Evolutionary conservation across 352 stramenopile genomes (phyloP).

Genomic region (Globisporangium alternatum): DNA sequence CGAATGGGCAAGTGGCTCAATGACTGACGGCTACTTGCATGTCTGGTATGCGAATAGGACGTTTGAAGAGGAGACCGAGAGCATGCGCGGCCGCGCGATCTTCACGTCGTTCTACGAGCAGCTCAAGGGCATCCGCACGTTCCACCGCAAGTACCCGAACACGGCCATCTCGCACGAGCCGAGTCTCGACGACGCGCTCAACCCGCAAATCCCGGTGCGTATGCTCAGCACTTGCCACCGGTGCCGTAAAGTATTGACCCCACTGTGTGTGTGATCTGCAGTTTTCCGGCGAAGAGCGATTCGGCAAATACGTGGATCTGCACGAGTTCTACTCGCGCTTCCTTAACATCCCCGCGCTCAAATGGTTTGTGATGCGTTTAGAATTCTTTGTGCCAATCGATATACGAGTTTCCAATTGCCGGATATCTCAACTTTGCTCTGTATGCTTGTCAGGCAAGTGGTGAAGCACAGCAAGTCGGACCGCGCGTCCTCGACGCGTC

Average conservation of each 20-base stretch:
- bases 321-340: conserved; percentile 82
- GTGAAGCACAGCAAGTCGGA: conserved; percentile 23
- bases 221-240: background rate
- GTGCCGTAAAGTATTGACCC: background rate
- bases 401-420: background rate
- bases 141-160: conserved; percentile 85
- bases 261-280: conserved; percentile 17
- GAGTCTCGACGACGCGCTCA: conserved; percentile 49
- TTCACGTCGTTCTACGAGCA: conserved; percentile 90
- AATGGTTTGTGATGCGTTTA: conserved; percentile 24
- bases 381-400: background rate
- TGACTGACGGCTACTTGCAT: background rate
- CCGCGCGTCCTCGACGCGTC: conserved; percentile 15
- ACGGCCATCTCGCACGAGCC: conserved; percentile 64
- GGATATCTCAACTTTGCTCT: background rate
- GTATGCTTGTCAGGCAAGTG: conserved; percentile 19
- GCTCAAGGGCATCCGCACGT: conserved; percentile 79
- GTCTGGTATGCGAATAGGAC: conserved; percentile 32
- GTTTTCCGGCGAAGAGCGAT: conserved; percentile 88
- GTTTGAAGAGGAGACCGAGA: conserved; percentile 73
- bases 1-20: background rate
- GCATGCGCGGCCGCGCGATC: conserved; percentile 69
- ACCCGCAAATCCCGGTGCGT: conserved; percentile 57
- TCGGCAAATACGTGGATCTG: conserved; percentile 89
- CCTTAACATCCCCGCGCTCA: conserved; percentile 70